Conservation (phyloP, 2,329 filamentous ascomycete genomes). For the Aspergillus sp. region DNA sequence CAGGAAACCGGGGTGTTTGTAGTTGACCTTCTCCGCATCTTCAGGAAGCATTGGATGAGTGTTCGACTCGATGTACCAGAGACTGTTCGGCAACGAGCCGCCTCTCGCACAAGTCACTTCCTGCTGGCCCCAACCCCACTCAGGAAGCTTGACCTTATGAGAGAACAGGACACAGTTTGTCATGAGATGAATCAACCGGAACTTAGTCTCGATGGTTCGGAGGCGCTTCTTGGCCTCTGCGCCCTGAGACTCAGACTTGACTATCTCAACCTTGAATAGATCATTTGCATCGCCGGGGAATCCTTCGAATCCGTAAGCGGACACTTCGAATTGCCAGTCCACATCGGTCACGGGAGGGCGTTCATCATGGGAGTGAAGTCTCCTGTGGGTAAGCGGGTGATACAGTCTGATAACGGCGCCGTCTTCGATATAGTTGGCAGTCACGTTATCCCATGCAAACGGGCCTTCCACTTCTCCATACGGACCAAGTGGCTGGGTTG, state of each 20-base stretch:
- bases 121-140: constrained; percentile 97
- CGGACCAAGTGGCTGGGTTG: constrained; percentile 76
- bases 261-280: constrained; percentile 87
- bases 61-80: constrained; percentile 95
- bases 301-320: constrained; percentile 93
- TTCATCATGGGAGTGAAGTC: constrained; percentile 89
- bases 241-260: constrained; percentile 78
- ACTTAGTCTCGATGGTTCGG: constrained; percentile 93
- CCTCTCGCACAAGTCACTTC: constrained; percentile 95
- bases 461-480: constrained; percentile 75
- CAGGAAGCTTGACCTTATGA: constrained; percentile 96
- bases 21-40: constrained; percentile 88
- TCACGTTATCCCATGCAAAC: constrained; percentile 71
- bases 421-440: constrained; percentile 63
- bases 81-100: constrained; percentile 86
- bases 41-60: constrained; percentile 67
- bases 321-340: constrained; percentile 93
- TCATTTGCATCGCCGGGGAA: constrained; percentile 97
- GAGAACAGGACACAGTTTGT: constrained; percentile 94
- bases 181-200: constrained; percentile 91
- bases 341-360: constrained; percentile 77
- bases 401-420: constrained; percentile 76
- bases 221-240: constrained; percentile 72
- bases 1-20: constrained; percentile 87
- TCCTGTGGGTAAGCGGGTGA: constrained; percentile 72